Percentiles rank a stretch among this genome's conserved stretches.
Conservation (phyloP, 1,284 basidiomycete species). For the Rhodofomes roseus region DNA sequence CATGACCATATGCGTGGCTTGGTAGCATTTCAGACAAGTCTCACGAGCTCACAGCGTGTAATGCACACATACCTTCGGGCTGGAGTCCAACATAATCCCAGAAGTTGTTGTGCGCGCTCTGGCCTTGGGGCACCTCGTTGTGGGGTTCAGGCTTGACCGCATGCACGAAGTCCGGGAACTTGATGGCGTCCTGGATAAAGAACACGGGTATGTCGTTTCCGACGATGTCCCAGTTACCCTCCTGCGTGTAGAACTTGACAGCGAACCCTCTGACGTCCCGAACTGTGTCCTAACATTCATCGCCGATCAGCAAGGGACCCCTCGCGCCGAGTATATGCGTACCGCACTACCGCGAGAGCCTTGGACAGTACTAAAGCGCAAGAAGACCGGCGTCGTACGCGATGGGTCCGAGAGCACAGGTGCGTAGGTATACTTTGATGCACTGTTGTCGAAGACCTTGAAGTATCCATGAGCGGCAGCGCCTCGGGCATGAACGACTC, state of each 20-base stretch:
- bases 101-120: constrained; percentile 75
- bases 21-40: constrained; percentile 10
- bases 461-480: constrained; percentile 80
- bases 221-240: constrained; percentile 83
- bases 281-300: constrained; percentile 62
- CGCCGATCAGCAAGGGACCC: background rate
- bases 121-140: constrained; percentile 64
- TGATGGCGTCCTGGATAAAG: constrained; percentile 83
- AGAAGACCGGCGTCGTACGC: constrained; percentile 69
- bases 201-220: constrained; percentile 82
- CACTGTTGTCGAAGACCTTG: constrained; percentile 61
- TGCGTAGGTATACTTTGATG: constrained; percentile 63
- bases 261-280: constrained; percentile 87
- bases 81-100: constrained; percentile 77
- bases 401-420: constrained; percentile 70
- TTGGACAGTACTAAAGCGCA: constrained; percentile 81
- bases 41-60: background rate
- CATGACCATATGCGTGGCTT: constrained; percentile 75
- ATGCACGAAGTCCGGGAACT: constrained; percentile 82
- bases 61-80: constrained; percentile 44
- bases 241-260: constrained; percentile 74
- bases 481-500: constrained; percentile 71
- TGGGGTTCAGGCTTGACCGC: constrained; percentile 80
- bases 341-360: constrained; percentile 74
- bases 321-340: constrained; percentile 16